Evolutionary conservation across 2,329 filamentous ascomycete species (phyloP), one percentile per base, ranked within the genome.

Genomic region (Rasamsonia emersonii): DNA sequence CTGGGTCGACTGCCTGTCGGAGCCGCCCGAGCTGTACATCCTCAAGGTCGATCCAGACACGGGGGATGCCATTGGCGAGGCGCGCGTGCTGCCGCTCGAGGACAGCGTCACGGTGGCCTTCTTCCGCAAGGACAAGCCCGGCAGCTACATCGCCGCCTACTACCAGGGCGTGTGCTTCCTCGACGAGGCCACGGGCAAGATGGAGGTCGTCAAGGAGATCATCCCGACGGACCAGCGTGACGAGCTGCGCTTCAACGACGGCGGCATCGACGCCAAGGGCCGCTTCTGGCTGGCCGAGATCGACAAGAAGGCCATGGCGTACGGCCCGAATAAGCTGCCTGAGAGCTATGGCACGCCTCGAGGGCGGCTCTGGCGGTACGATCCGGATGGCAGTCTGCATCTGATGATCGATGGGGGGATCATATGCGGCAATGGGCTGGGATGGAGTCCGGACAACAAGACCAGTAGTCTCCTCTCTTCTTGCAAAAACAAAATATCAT

Each of bases 61-160:
- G 2, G 53, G 49, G 10, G 36, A 40, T 18, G 40, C 55, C 2
- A 33, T 43, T 5, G 49, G 49, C 2, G 35, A 45, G 13, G 47
- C 51, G 3, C 45, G 47, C 4, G 38, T 58, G 2, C 10, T 58
- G 2, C 17, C 44, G 10, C 47, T 61, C 1, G 43, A 47, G 17
- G 57, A 60, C 29, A 58, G 53, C 33, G 50, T 61, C 7, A 56
- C 53, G 3, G 56, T 60, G 3, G 42, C 45, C 1, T 51, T 49
- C 24, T 61, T 61, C 41, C 50, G 56, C 15, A 42, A 46, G 25
- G 38, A 45, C 21, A 41, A 46, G n/a, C 47, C 53, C 3, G 51
- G 54, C 3, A 58, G 55, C 32, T 61, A 61, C 35, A 56, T 61
- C 34, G 56, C 49, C 23, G 57, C 56, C n/a, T 61, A 61, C 31